A percentile compares a stretch with the other conserved stretches of the same genome.
These are phyloP conservation scores for Xylariomycetidae sp. DNA, from an alignment of 2,329 filamentous ascomycete genomes.

Conservation along the genomic window DNA sequence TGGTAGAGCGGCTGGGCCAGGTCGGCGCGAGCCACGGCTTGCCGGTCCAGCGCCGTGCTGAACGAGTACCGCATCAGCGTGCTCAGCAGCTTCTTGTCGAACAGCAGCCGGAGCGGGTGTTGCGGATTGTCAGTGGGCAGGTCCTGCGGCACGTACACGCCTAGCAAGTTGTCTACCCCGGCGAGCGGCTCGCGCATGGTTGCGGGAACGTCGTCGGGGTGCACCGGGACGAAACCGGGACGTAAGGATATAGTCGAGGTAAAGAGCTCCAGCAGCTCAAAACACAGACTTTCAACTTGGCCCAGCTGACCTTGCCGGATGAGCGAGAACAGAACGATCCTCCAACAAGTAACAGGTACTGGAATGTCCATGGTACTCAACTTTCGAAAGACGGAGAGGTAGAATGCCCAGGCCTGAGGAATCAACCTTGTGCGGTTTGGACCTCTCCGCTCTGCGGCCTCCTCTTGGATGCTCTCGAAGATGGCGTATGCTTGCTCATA, in stretches of 20 bases:
- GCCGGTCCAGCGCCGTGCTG: slow-evolving; percentile 29
- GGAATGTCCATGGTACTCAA: slow-evolving; percentile 34
- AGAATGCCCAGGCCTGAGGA: slow-evolving; percentile 21
- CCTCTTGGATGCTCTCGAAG: slow-evolving; percentile 20
- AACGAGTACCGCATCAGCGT: slow-evolving; percentile 42
- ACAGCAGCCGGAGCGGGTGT: slow-evolving; percentile 44
- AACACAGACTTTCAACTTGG: slow-evolving; percentile 38
- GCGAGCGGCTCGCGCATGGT: slow-evolving; percentile 25
- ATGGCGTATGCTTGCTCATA: slow-evolving; percentile 23
- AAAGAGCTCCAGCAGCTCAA: slow-evolving; percentile 36
- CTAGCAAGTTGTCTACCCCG: slow-evolving; percentile 25
- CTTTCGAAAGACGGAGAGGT: slow-evolving; percentile 28
- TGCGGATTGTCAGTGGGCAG: slow-evolving; percentile 33
- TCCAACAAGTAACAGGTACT: slow-evolving; percentile 36
- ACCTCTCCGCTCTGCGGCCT: no score
- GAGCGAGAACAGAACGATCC: slow-evolving; percentile 36
- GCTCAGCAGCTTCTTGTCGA: slow-evolving; percentile 33
- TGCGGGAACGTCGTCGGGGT: slow-evolving; percentile 36
- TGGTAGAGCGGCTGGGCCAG: no score
- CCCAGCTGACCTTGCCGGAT: slow-evolving; percentile 36
- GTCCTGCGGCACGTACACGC: slow-evolving; percentile 35
- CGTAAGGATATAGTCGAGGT: slow-evolving; percentile 23
- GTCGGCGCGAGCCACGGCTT: no score
- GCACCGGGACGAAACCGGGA: slow-evolving; percentile 35
- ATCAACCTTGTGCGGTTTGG: slow-evolving; percentile 6